Percentiles rank a stretch among this genome's conserved stretches.
phyloP scores from a whole-genome alignment of 2,329 filamentous ascomycete species.

The Fusarium ambrosium region DNA sequence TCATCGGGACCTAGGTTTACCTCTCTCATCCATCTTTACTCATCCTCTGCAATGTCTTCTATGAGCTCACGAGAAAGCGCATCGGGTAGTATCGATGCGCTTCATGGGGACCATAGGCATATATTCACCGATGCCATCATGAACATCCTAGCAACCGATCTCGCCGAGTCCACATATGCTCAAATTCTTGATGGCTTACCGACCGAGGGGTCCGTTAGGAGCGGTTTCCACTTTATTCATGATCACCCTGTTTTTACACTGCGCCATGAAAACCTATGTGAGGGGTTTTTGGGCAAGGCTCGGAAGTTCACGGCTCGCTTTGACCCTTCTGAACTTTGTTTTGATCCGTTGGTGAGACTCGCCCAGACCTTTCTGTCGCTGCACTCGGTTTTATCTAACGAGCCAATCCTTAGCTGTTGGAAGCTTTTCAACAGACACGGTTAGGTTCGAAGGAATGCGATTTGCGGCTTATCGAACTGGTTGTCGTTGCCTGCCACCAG shows the following conservation, averaged over 20 bases:
- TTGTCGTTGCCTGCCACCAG: slow-evolving; percentile 20
- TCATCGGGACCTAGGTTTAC: background rate
- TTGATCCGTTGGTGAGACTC: background rate
- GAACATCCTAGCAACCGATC: slow-evolving; percentile 4
- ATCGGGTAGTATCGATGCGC: background rate
- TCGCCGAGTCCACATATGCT: slow-evolving; percentile 7
- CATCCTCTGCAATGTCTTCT: background rate
- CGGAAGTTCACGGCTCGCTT: slow-evolving; percentile 3
- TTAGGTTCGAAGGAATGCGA: background rate
- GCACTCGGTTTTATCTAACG: background rate
- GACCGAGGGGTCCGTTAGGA: background rate
- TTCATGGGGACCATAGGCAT: background rate
- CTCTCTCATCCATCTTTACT: background rate
- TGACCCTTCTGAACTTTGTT: background rate
- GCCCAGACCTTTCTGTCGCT: background rate
- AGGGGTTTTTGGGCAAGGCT: slow-evolving; percentile 18
- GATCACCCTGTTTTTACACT: background rate
- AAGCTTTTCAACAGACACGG: background rate
- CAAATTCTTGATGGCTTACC: slow-evolving; percentile 33
- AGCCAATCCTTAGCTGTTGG: background rate
- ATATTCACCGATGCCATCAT: background rate
- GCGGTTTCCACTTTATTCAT: background rate
- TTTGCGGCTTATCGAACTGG: slow-evolving; percentile 18
- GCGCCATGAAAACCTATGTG: background rate
- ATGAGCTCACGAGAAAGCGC: background rate